Evolutionary conservation across 2,329 filamentous ascomycete genomes (phyloP).

Genomic region (Pestalotiopsis sp.): DNA sequence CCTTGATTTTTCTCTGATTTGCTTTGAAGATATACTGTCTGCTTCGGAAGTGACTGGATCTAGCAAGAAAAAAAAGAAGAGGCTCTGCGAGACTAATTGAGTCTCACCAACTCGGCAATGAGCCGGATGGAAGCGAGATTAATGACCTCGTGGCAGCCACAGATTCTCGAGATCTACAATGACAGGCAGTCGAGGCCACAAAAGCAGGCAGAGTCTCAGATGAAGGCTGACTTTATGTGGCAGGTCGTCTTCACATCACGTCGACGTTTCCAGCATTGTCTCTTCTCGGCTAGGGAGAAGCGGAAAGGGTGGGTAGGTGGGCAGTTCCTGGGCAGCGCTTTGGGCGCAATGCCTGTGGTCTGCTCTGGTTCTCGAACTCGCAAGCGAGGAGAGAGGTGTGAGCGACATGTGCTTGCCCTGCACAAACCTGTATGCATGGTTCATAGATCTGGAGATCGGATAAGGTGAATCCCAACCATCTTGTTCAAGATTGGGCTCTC

Average conservation of each 20-base stretch:
- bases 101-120: neutral
- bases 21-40: neutral
- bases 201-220: neutral
- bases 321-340: neutral
- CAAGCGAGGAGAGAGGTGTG: neutral
- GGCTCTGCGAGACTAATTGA: slow-evolving; percentile 4
- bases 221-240: slow-evolving; percentile 8
- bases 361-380: neutral
- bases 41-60: neutral
- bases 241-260: neutral
- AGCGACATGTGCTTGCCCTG: neutral
- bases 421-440: neutral
- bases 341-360: neutral
- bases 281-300: neutral
- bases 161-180: neutral
- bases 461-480: too few relatives aligned
- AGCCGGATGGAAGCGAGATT: slow-evolving; percentile 6
- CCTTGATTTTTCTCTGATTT: neutral
- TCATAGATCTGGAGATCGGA: too few relatives aligned
- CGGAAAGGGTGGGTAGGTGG: neutral
- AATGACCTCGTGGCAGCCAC: slow-evolving; percentile 7
- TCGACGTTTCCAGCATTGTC: slow-evolving; percentile 2
- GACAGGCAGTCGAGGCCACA: neutral
- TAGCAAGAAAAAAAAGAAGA: neutral
- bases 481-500: neutral